A percentile compares a stretch with the other conserved stretches of the same genome.
Evolutionary conservation across 2,329 filamentous ascomycete species (phyloP).

Genomic region (Magnaporthiopsis rhizophila): DNA sequence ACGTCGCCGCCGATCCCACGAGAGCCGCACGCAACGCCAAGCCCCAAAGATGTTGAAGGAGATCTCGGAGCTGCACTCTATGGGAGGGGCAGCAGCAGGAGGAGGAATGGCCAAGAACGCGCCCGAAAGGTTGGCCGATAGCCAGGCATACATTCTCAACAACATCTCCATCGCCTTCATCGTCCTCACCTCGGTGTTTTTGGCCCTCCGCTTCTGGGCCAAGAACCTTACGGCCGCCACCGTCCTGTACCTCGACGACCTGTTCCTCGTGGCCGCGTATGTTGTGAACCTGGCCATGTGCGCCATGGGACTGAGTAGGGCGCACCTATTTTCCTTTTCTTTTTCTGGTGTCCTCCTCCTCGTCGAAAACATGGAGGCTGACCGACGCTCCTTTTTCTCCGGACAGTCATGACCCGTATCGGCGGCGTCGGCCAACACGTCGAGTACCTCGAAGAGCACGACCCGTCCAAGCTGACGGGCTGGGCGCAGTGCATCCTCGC

Average conservation of each 20-base stretch:
- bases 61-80: background rate
- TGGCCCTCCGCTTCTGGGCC: conserved; percentile 14
- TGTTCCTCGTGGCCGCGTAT: conserved; percentile 14
- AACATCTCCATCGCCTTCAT: conserved; percentile 16
- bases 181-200: conserved; percentile 12
- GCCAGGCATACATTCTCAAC: conserved; percentile 13
- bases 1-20: no score
- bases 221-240: conserved; percentile 13
- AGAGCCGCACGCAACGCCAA: no score
- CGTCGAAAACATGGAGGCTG: background rate
- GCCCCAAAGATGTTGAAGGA: no score
- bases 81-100: background rate
- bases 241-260: conserved; percentile 13
- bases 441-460: conserved; percentile 11
- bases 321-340: background rate
- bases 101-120: no score
- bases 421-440: conserved; percentile 20
- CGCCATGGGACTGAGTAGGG: conserved; percentile 15
- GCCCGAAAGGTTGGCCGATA: conserved; percentile 10
- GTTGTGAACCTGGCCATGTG: conserved; percentile 17
- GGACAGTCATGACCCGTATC: conserved; percentile 16
- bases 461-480: conserved; percentile 12
- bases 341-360: background rate
- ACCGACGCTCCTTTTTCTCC: background rate
- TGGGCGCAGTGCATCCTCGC: conserved; percentile 19